Conservation (phyloP, 345 rosid species). For the Acer negundo region DNA sequence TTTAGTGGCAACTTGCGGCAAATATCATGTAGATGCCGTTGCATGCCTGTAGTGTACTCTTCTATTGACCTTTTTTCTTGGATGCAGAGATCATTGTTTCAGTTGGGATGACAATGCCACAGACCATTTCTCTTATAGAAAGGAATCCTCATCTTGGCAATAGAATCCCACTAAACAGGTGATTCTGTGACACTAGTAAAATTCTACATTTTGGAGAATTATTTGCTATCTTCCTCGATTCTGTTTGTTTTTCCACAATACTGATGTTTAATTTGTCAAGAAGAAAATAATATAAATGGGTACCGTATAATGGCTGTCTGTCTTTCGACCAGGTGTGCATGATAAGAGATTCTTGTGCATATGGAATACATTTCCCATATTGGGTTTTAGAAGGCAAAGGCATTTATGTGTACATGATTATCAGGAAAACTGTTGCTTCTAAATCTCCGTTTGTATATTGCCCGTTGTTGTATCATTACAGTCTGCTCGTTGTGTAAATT, state of each 20-base stretch:
- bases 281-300: not conserved
- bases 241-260: not conserved
- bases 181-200: not conserved
- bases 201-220: not conserved
- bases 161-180: slow-evolving; percentile 53
- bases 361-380: not conserved
- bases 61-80: slow-evolving; percentile 4
- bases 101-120: slow-evolving; percentile 92
- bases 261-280: not conserved
- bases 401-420: not conserved
- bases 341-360: not conserved
- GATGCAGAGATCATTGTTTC: slow-evolving; percentile 82
- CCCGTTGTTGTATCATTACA: not conserved
- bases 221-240: not conserved
- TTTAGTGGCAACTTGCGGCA: not conserved
- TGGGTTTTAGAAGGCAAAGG: not conserved
- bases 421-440: not conserved
- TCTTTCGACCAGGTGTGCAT: not conserved
- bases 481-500: not conserved
- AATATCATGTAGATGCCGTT: not conserved
- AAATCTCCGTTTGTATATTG: not conserved
- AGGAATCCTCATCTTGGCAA: slow-evolving; percentile 48
- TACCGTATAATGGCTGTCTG: not conserved
- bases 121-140: slow-evolving; percentile 59
- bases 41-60: not conserved